Base-by-base conservation (phyloP, 2,329 filamentous ascomycete genomes). In the Fusarium torreyae region DNA sequence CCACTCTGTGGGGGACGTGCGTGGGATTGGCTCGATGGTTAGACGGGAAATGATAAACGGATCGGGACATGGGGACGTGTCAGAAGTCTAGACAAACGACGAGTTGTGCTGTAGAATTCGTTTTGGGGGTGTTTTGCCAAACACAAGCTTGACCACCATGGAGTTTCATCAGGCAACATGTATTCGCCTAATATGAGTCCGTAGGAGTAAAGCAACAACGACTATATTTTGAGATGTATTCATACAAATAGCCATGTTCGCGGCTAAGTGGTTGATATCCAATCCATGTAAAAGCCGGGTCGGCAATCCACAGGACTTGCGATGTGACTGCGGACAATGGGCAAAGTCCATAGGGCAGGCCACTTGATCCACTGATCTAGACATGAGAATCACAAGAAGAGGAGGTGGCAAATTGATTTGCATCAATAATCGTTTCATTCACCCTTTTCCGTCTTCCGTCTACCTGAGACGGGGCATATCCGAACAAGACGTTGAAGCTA, bases 1-100 rank as follows among this genome's bases (percentile, higher is more conserved):
- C 66, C 66, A 69, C 66, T 33, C 52, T 56, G 65, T 69, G 66
- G 66, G 64, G 60, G 55, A 52, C n/a, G 22, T 26, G 39, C 22
- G 31, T 50, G 24, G 40, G 46, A 43, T 51, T 65, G 52, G 46
- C 18, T 40, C 17, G 28, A 45, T 54, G 31, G 24, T n/a, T n/a
- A 28, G 14, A 26, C 44, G 43, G 66, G 44, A 69, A 66, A 57
- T 69, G 48, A 62, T 66, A 50, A 34, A 56, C 38, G 42, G 18
- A 53, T 53, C 52, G 48, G 38, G 50, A 52, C 28, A 51, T 52
- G 46, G 38, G 57, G 57, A 49, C 28, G 22, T 44, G 33, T 60
- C 34, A 54, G 31, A 58, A 43, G 34, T 22, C n/a, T 44, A 45
- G 38, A 39, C 60, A 44, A 8, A 34, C 50, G 34, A 50, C 28